These are phyloP conservation scores for Tolypocladium tundrense DNA, from an alignment of 2,329 filamentous ascomycete species.

Conservation along the genomic window DNA sequence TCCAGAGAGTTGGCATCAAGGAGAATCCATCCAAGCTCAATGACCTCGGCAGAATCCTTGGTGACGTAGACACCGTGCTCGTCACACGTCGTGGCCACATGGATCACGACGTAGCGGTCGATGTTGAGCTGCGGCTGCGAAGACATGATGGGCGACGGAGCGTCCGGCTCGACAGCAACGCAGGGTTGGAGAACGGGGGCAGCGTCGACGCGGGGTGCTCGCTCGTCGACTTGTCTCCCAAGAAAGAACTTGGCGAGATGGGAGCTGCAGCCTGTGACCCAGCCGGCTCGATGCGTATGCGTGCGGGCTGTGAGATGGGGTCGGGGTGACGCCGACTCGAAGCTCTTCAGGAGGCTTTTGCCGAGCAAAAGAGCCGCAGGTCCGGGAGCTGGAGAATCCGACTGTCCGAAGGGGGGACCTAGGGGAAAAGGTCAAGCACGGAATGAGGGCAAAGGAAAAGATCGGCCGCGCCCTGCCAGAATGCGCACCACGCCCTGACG, in stretches of 20 bases:
- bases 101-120: conserved; percentile 96
- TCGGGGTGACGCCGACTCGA: conserved; percentile 8
- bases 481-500: conserved; percentile 10
- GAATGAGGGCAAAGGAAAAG: conserved; percentile 6
- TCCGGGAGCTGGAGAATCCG: conserved; percentile 10
- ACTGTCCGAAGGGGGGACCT: conserved; percentile 1
- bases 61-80: conserved; percentile 99
- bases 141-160: conserved; percentile 22
- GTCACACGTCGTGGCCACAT: conserved; percentile 97
- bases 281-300: conserved; percentile 19
- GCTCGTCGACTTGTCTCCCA: conserved; percentile 5
- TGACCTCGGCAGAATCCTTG: conserved; percentile 97
- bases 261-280: conserved; percentile 26
- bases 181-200: conserved; percentile 5
- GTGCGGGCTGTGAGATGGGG: conserved; percentile 13
- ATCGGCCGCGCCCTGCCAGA: conserved; percentile 8
- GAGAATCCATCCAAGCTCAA: conserved; percentile 97
- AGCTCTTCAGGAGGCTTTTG: conserved; percentile 17
- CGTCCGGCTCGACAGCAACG: conserved; percentile 10
- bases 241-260: conserved; percentile 9
- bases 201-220: conserved; percentile 6
- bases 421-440: conserved; percentile 8
- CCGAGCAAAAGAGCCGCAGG: conserved; percentile 12
- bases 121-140: conserved; percentile 54
- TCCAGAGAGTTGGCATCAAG: conserved; percentile 85